Conservation (phyloP, 2,329 filamentous ascomycete genomes). For the Pseudogymnoascus pannorum region DNA sequence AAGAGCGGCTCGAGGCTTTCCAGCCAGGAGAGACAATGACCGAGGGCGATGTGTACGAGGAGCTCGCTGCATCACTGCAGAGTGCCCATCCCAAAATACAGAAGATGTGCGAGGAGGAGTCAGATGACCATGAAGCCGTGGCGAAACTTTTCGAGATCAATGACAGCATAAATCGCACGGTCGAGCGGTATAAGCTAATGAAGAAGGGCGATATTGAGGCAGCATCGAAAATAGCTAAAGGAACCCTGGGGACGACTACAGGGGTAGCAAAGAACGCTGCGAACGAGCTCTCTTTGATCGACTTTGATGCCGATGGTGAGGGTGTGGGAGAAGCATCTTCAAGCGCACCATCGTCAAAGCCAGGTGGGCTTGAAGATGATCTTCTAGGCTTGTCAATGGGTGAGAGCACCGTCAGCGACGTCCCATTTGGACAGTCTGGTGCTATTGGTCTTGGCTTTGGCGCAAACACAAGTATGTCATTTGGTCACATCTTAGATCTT, state of each 20-base stretch:
- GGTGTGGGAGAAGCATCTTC: constrained; percentile 47
- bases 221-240: constrained; percentile 75
- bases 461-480: constrained; percentile 55
- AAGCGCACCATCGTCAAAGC: constrained; percentile 37
- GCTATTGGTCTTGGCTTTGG: constrained; percentile 78
- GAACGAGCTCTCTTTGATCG: constrained; percentile 85
- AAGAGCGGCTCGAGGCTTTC: constrained; percentile 85
- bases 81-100: constrained; percentile 98
- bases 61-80: constrained; percentile 80
- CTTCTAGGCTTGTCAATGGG: constrained; percentile 80
- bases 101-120: constrained; percentile 99
- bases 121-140: constrained; percentile 91
- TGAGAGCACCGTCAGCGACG: constrained; percentile 28
- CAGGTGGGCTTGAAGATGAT: constrained; percentile 76
- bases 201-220: constrained; percentile 89
- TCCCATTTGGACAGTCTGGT: constrained; percentile 61
- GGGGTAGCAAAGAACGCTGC: constrained; percentile 58
- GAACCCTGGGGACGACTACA: constrained; percentile 63
- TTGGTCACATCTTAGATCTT: background rate
- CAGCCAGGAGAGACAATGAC: constrained; percentile 71
- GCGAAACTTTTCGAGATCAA: constrained; percentile 95
- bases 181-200: constrained; percentile 89
- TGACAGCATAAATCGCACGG: constrained; percentile 95
- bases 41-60: constrained; percentile 64
- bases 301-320: constrained; percentile 64